Evolutionary conservation across 129 eudicot genomes (phyloP), one percentile per base, ranked within the genome.

Genomic region (Helianthus tuberosus): DNA sequence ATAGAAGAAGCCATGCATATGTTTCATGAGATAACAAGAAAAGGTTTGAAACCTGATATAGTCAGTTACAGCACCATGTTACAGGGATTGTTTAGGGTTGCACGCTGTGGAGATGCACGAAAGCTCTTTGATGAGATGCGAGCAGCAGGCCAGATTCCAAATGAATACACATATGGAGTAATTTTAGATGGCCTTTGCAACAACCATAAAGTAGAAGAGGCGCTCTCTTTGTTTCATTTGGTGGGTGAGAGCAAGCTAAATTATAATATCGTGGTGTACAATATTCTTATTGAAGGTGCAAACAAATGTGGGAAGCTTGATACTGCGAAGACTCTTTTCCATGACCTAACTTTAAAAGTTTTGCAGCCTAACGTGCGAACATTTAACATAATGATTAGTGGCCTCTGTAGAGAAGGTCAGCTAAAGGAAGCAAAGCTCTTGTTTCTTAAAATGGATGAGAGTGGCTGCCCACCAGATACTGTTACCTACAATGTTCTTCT

Each of bases 141-240:
- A 14, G 25, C 25, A 25, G 23, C 13, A 68, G 73, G 73, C 3
- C 47, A 1, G 14, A 1, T 68, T 4, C 61, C 73, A 0, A 2
- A 46, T 67, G 20, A 11, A 20, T 67, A 0, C 13, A 47, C 72
- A 1, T 68, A 68, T 3, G 7, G 64, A 70, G 51, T 70, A 35
- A 38, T 70, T 16, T n/a, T 73, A 29, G 48, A 73, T 44, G 69
- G 59, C 52, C 77, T 73, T 48, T 68, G 72, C 43, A 68, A 68
- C 58, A 68, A 68, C 23, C 60, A 48, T 11, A 5, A 48, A 23
- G 44, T 68, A n/a, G 46, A 68, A 25, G 72, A 68, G 58, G 72
- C 72, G 1, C 23, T 68, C 2, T 23, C 72, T 68, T 25, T 68
- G 23, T 47, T 68, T 25, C 59, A 14, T 47, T 25, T 68, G 25